Evolutionary conservation across 805 yeast species (phyloP).

Genomic region (Lipomyces oligophaga): DNA sequence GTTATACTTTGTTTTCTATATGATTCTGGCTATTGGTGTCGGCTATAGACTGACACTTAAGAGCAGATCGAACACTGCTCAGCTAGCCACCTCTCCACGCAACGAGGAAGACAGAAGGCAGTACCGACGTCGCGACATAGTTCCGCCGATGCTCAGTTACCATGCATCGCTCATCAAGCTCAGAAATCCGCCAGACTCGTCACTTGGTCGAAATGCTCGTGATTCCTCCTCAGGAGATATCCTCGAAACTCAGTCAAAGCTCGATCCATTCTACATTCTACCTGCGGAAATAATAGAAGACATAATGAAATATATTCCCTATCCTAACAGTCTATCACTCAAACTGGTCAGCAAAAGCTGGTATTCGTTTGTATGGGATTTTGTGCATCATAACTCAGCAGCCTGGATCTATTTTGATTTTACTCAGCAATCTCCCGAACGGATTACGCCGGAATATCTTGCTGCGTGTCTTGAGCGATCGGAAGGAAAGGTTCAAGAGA

Average conservation of each 20-base stretch:
- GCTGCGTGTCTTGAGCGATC: constrained; percentile 15
- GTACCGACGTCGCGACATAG: constrained; percentile 6
- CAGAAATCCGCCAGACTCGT: constrained; percentile 9
- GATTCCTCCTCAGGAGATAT: neutral
- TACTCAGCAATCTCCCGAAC: neutral
- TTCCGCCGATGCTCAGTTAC: constrained; percentile 9
- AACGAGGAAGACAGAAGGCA: constrained; percentile 14
- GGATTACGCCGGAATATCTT: constrained; percentile 20
- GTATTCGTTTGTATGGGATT: constrained; percentile 12
- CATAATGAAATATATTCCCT: constrained; percentile 12
- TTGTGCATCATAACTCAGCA: constrained; percentile 1
- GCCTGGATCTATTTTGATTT: constrained; percentile 19
- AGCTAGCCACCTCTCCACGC: constrained; percentile 10
- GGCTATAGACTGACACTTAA: constrained; percentile 13
- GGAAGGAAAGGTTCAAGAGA: constrained; percentile 5
- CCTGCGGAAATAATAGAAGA: constrained; percentile 16
- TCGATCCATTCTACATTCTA: constrained; percentile 12
- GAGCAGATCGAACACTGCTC: constrained; percentile 7
- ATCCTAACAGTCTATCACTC: constrained; percentile 9
- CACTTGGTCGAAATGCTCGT: neutral
- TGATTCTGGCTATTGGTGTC: constrained; percentile 2
- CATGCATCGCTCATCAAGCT: constrained; percentile 12
- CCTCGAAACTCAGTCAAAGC: neutral
- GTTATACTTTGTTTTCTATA: constrained; percentile 7
- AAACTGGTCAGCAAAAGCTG: constrained; percentile 12